Evolutionary conservation across 139 green algal genomes (phyloP).

Genomic region (Picochlorum sp.): DNA sequence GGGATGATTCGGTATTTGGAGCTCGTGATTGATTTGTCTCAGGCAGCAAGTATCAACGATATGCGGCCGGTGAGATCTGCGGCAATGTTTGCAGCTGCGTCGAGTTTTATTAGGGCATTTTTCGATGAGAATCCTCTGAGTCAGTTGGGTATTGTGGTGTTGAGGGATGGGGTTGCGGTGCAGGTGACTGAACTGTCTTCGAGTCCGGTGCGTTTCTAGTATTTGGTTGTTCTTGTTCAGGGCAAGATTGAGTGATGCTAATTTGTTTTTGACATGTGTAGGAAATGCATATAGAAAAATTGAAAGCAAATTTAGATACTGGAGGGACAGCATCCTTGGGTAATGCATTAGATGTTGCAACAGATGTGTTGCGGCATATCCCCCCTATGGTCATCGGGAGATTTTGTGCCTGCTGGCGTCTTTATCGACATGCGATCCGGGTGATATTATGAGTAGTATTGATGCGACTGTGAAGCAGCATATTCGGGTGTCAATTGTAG

Average conservation of each 20-base stretch:
- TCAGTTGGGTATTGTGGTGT: conserved; percentile 77
- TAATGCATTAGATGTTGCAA: conserved; percentile 71
- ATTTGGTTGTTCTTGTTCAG: neutral
- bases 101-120: conserved; percentile 79
- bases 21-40: conserved; percentile 73
- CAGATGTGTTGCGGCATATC: conserved; percentile 45
- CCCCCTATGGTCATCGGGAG: conserved; percentile 89
- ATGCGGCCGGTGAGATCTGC: conserved; percentile 68
- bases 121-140: conserved; percentile 94
- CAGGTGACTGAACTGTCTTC: conserved; percentile 63
- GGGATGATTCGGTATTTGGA: conserved; percentile 89
- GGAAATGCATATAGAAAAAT: conserved; percentile 42
- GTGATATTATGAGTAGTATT: conserved; percentile 67
- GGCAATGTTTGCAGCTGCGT: conserved; percentile 45
- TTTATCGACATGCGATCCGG: conserved; percentile 82
- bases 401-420: conserved; percentile 74
- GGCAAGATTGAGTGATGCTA: too few species aligned
- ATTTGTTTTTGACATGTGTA: neutral
- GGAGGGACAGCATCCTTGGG: conserved; percentile 68
- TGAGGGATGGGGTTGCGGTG: conserved; percentile 73
- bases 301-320: conserved; percentile 37
- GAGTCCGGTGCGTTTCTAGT: conserved; percentile 26
- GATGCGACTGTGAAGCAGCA: conserved; percentile 36
- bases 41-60: conserved; percentile 56
- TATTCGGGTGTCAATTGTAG: conserved; percentile 63